Conservation (phyloP, 164 flowering plant genomes). For the Nymphaea colorata region DNA sequence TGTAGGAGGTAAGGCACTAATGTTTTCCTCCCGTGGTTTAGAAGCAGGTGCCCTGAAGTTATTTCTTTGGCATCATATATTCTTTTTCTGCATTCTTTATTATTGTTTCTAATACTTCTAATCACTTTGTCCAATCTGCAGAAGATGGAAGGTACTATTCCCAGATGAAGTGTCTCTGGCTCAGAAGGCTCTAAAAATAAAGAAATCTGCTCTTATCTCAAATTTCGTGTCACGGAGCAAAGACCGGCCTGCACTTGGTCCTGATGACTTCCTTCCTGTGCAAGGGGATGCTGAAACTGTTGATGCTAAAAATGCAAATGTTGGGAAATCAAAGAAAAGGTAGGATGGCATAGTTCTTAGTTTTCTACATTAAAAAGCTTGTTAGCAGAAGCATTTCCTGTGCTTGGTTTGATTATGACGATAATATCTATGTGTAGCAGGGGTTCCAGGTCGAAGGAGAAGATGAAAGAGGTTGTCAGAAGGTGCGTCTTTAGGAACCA, state of each 20-base stretch:
- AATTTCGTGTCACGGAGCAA: conserved; percentile 85
- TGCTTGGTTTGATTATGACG: neutral
- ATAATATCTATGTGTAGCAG: neutral
- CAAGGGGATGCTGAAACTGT: conserved; percentile 11
- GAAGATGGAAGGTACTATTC: conserved; percentile 80
- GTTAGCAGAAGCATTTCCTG: neutral
- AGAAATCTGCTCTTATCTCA: conserved; percentile 47
- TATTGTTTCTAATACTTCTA: neutral
- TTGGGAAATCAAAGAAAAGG: conserved; percentile 21
- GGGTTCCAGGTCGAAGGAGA: conserved; percentile 8
- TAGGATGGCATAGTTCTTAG: conserved; percentile 5
- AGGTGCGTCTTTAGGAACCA: conserved; percentile 10
- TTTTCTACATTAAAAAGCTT: neutral
- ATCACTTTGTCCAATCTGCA: conserved; percentile 8
- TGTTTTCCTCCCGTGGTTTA: neutral
- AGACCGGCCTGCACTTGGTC: conserved; percentile 65
- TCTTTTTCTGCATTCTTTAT: neutral
- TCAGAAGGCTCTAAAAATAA: conserved; percentile 51
- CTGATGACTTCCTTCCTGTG: conserved; percentile 39
- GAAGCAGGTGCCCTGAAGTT: neutral
- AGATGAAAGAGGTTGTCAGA: conserved; percentile 9
- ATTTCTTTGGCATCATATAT: neutral
- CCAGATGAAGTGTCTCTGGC: conserved; percentile 62
- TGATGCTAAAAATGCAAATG: conserved; percentile 15
- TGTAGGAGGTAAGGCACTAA: conserved; percentile 51